These are phyloP conservation scores for Echinosphaeria canescens DNA, from an alignment of 2,329 filamentous ascomycete genomes.

Conservation along the genomic window DNA sequence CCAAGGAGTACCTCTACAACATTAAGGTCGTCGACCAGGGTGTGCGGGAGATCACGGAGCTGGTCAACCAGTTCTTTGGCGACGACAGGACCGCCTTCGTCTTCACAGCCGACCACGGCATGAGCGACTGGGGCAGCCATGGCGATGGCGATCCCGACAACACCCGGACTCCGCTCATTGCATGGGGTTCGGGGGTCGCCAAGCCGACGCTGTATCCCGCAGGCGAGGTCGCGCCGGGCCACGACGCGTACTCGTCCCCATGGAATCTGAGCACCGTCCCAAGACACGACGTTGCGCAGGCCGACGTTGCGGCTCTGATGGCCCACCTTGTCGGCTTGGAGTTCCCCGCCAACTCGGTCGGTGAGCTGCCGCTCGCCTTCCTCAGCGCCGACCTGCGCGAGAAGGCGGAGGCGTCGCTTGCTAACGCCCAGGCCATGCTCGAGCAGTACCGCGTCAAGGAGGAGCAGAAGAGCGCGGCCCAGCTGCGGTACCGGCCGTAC, in stretches of 20 bases:
- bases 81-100: constrained; percentile 80
- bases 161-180: constrained; percentile 79
- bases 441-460: constrained; percentile 97
- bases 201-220: constrained; percentile 38
- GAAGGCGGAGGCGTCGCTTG: constrained; percentile 67
- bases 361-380: constrained; percentile 72
- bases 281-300: constrained; percentile 81
- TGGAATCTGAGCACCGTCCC: constrained; percentile 67
- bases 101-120: constrained; percentile 95
- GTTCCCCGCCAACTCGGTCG: constrained; percentile 92
- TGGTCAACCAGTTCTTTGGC: constrained; percentile 71
- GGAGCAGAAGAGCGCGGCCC: constrained; percentile 51
- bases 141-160: constrained; percentile 96
- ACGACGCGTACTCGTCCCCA: constrained; percentile 79
- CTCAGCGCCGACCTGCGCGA: constrained; percentile 48
- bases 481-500: constrained; percentile 63
- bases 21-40: constrained; percentile 87
- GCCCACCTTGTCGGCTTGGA: constrained; percentile 72
- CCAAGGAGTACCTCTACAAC: constrained; percentile 85
- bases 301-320: constrained; percentile 91
- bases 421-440: constrained; percentile 69
- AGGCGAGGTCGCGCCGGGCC: constrained; percentile 46
- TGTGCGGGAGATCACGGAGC: constrained; percentile 58
- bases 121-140: constrained; percentile 99
- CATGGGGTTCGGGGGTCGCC: constrained; percentile 83